Conservation (phyloP, 2,329 filamentous ascomycete species). For the Xylaria sp. region DNA sequence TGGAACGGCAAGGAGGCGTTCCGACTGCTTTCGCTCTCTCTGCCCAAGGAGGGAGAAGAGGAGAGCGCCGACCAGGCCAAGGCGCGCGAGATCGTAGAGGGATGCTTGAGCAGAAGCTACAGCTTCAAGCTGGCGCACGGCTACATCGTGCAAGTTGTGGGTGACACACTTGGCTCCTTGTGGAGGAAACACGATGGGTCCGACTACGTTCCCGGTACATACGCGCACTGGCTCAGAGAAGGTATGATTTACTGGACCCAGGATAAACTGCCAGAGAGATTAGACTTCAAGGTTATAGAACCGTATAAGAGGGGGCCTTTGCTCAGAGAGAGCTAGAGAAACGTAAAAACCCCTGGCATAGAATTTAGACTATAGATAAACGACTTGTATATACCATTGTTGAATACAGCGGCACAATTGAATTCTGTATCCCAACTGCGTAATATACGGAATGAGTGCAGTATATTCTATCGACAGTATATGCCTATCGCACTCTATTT, state of each 20-base stretch:
- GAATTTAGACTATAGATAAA: not conserved
- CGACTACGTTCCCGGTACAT: slow-evolving; percentile 56
- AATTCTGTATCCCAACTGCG: not conserved
- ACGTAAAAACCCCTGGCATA: slow-evolving; percentile 3
- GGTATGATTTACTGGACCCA: slow-evolving; percentile 55
- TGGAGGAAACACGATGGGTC: slow-evolving; percentile 57
- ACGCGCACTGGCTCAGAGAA: slow-evolving; percentile 60
- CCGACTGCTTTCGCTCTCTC: slow-evolving; percentile 52
- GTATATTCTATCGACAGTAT: not conserved
- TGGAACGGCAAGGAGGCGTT: slow-evolving; percentile 59
- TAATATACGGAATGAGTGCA: not conserved
- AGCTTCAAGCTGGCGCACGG: slow-evolving; percentile 63
- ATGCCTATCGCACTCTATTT: too few species aligned
- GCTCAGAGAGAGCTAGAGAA: slow-evolving; percentile 33
- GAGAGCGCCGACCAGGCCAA: slow-evolving; percentile 53
- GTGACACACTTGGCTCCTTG: slow-evolving; percentile 57
- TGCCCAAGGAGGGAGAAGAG: slow-evolving; percentile 46
- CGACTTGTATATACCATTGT: not conserved
- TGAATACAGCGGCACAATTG: not conserved
- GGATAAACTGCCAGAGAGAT: slow-evolving; percentile 45
- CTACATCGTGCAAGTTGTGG: slow-evolving; percentile 55
- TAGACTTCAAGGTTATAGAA: slow-evolving; percentile 43
- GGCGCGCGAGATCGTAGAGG: slow-evolving; percentile 58
- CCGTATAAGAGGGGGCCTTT: slow-evolving; percentile 49
- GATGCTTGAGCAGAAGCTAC: slow-evolving; percentile 55